These are phyloP conservation scores for Plantago rigida DNA, from an alignment of 305 asterid genomes.

Conservation along the genomic window DNA sequence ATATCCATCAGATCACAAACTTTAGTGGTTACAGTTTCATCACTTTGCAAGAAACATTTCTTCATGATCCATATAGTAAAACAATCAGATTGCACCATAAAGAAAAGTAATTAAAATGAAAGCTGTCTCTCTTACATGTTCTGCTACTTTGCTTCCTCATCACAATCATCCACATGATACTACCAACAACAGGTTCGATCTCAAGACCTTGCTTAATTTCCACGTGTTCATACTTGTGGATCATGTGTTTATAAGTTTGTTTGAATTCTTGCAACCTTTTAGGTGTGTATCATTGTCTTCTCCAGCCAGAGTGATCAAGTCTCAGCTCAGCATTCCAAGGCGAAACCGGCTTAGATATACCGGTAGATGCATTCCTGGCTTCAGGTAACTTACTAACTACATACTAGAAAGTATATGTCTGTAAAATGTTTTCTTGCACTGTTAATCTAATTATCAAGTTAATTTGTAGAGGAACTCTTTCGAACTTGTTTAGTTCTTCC, in stretches of 20 bases:
- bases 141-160: background rate
- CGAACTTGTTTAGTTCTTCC: too few species aligned
- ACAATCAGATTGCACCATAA: too few species aligned
- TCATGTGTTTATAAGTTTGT: background rate
- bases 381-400: slow-evolving; percentile 28
- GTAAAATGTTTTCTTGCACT: background rate
- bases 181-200: background rate
- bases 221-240: too few species aligned
- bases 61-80: too few species aligned
- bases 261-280: background rate
- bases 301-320: slow-evolving; percentile 25
- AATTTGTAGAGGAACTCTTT: too few species aligned
- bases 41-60: too few species aligned
- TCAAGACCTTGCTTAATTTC: too few species aligned
- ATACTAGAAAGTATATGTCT: too few species aligned
- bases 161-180: background rate
- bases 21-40: too few species aligned
- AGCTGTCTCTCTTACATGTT: background rate
- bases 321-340: slow-evolving; percentile 31
- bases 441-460: too few species aligned
- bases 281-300: slow-evolving; percentile 27
- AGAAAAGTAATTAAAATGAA: too few species aligned
- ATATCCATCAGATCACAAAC: too few species aligned
- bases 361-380: slow-evolving; percentile 30
- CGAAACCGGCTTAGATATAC: slow-evolving; percentile 25